Base-by-base conservation (phyloP, 2,329 filamentous ascomycete species). In the Colletotrichum camelliae region DNA sequence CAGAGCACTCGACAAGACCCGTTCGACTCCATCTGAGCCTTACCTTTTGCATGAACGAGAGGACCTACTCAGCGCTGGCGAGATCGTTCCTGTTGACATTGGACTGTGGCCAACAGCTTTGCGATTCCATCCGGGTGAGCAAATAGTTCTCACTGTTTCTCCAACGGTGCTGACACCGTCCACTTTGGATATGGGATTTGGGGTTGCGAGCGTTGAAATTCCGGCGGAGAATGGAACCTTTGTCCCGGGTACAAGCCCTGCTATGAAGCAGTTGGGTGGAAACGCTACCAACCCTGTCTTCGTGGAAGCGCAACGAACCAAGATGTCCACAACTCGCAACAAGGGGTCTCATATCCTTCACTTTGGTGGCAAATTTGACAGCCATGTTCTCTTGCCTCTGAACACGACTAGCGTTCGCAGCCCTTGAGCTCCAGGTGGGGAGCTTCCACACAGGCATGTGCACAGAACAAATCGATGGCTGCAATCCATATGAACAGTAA, bases 401-500 rank as follows among this genome's bases (percentile, higher is more conserved):
- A 48, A 48, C 5, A 12, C 18, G n/a, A 48, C 39, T 12, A 4
- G 39, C 39, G 12, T 0, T 48, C 18, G 12, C 9, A 48, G 18
- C 39, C n/a, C 9, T 48, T 48, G 18, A n/a, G n/a, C 3, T 7
- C 9, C 5, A 12, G 5, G 0, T 1, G 2, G n/a, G 39, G 39
- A n/a, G 18, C 39, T 12, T 48, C 39, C 39, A 48, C 39, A n/a
- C 18, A n/a, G 39, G 39, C 9, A 48, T 9, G 39, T 12, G 9
- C 9, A 1, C 39, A 48, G 39, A 12, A n/a, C 18, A 7, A n/a
- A 1, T 4, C 39, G 18, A 48, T 21, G 9, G 18, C 39, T 48
- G 3, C 39, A 48, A n/a, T 27, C 24, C 24, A 27, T 48, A 9
- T 6, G 18, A n/a, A n/a, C 18, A 48, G 18, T 48, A n/a, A 48